phyloP scores from a whole-genome alignment of 169 alveolate species.

The Haemoproteus tartakovskyi region DNA sequence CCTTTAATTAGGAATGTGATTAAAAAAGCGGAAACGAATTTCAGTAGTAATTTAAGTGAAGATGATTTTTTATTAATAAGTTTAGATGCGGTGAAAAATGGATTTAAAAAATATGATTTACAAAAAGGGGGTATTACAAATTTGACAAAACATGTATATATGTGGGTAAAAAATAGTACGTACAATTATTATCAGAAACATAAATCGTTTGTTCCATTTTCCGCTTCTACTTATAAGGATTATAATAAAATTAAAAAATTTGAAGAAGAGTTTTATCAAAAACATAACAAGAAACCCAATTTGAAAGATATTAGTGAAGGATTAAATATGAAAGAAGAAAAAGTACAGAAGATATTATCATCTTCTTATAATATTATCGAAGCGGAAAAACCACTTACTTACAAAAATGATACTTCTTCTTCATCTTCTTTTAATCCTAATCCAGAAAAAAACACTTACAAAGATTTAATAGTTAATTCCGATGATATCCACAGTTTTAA shows the following conservation, averaged over 20 bases:
- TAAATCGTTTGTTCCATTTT: constrained; percentile 43
- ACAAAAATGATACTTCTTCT: constrained; percentile 28
- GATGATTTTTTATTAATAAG: constrained; percentile 55
- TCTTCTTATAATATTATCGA: constrained; percentile 38
- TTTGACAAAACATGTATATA: constrained; percentile 53
- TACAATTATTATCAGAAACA: constrained; percentile 62
- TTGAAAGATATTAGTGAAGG: constrained; percentile 52
- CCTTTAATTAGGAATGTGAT: constrained; percentile 35
- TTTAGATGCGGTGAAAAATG: constrained; percentile 63
- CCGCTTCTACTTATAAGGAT: constrained; percentile 49
- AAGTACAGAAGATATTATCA: constrained; percentile 20
- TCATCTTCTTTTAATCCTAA: no score
- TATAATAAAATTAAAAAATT: constrained; percentile 36
- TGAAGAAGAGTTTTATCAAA: constrained; percentile 49
- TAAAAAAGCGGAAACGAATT: constrained; percentile 35
- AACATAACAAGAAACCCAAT: constrained; percentile 39
- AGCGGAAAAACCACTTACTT: constrained; percentile 50
- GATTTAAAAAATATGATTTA: constrained; percentile 59
- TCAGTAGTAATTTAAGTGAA: constrained; percentile 59
- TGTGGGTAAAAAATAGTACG: constrained; percentile 64
- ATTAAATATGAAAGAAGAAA: constrained; percentile 12
- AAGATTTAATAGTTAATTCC: constrained; percentile 60
- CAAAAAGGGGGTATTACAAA: constrained; percentile 56
- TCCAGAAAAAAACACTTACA: constrained; percentile 58
- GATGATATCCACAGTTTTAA: constrained; percentile 62